Evolutionary conservation across 805 yeast genomes (phyloP).

Genomic region (Saccharomycopsis fermentans): DNA sequence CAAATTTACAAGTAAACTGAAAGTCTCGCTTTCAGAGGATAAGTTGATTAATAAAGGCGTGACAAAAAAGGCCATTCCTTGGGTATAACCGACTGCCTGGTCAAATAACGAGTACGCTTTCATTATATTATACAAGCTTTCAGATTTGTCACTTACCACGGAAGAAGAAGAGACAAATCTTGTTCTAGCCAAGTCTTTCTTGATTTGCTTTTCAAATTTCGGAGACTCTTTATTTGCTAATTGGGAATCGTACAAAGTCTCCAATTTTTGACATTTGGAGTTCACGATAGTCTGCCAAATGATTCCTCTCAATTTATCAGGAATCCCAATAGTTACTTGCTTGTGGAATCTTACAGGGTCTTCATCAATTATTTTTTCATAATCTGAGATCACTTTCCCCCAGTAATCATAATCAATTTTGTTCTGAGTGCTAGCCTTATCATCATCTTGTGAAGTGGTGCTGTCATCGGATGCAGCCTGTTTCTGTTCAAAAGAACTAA

Average conservation of each 20-base stretch:
- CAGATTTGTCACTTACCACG: conserved; percentile 44
- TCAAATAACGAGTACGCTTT: conserved; percentile 81
- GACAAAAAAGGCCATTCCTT: conserved; percentile 92
- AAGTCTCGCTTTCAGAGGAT: conserved; percentile 67
- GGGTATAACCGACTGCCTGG: conserved; percentile 93
- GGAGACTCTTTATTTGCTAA: conserved; percentile 41
- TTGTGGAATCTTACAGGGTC: conserved; percentile 49
- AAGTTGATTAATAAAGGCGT: conserved; percentile 78
- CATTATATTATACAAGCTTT: conserved; percentile 61
- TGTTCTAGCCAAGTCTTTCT: conserved; percentile 77
- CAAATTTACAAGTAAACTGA: conserved; percentile 65
- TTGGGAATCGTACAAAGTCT: conserved; percentile 45
- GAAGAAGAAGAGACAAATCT: conserved; percentile 54
- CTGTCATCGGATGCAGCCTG: conserved; percentile 8
- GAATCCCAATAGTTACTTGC: conserved; percentile 69
- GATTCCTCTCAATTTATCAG: conserved; percentile 75
- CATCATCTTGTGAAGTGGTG: neutral
- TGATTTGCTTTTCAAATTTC: conserved; percentile 51
- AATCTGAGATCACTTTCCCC: conserved; percentile 73
- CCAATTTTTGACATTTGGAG: conserved; percentile 57
- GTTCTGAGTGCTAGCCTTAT: neutral
- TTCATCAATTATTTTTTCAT: conserved; percentile 51
- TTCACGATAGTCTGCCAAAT: conserved; percentile 86
- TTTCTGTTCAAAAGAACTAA: conserved; percentile 20
- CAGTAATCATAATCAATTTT: conserved; percentile 78